These are phyloP conservation scores for Neurospora terricola DNA, from an alignment of 495 filamentous ascomycete genomes.

Conservation along the genomic window DNA sequence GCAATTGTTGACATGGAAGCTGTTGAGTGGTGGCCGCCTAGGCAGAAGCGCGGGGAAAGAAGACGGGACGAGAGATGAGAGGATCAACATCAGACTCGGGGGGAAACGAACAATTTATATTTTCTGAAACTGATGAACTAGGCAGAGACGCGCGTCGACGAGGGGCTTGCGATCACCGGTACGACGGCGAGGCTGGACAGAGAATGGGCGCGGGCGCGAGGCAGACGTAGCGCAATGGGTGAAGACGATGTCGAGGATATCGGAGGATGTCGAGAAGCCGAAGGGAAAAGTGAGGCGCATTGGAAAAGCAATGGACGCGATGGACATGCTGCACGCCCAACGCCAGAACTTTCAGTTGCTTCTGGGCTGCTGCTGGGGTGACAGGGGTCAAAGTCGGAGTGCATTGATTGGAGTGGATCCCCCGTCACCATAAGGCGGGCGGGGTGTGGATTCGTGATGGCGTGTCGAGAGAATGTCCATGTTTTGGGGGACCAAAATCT, in stretches of 20 bases:
- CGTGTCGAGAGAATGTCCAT: neutral
- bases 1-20: constrained; percentile 11
- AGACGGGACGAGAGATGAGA: neutral
- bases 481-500: neutral
- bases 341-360: neutral
- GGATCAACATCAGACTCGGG: neutral
- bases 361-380: neutral
- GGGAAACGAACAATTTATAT: neutral
- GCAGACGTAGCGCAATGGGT: neutral
- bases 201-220: neutral
- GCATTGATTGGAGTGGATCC: neutral
- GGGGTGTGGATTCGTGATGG: neutral
- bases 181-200: neutral
- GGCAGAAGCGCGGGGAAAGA: neutral
- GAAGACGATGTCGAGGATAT: neutral
- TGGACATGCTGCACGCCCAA: neutral
- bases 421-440: neutral
- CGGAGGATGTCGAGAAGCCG: neutral
- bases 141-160: neutral
- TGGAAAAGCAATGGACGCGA: neutral
- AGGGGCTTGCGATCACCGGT: neutral
- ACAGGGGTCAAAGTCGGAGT: neutral
- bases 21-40: neutral
- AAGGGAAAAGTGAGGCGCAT: constrained; percentile 11
- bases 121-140: neutral